phyloP scores from a whole-genome alignment of 768 basidiomycete species.

The Exsudoporus frostii region DNA sequence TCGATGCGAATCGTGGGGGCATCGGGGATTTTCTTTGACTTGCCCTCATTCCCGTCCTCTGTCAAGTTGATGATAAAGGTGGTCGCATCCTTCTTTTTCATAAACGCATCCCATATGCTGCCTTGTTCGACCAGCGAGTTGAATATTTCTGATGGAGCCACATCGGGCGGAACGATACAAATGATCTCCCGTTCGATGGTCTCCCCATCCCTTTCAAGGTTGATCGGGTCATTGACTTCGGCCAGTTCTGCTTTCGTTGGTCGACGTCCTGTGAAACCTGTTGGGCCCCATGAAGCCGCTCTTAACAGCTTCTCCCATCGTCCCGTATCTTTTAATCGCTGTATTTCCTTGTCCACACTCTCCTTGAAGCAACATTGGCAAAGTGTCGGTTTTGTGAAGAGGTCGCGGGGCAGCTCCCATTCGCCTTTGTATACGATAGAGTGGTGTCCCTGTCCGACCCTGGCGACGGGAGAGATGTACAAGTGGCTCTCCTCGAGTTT shows the following conservation, averaged over 20 bases:
- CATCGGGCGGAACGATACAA: neutral
- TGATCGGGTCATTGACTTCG: neutral
- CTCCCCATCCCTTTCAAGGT: conserved; percentile 4
- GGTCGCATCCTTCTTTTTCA: neutral
- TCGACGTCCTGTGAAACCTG: neutral
- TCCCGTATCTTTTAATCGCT: conserved; percentile 21
- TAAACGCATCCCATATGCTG: neutral
- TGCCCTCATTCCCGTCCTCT: neutral
- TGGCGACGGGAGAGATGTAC: conserved; percentile 39
- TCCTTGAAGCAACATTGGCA: conserved; percentile 40
- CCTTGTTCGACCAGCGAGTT: neutral
- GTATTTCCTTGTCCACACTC: conserved; percentile 24
- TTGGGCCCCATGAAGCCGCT: conserved; percentile 9
- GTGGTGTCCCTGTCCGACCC: conserved; percentile 48
- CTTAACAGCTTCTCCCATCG: conserved; percentile 20
- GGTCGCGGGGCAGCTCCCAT: conserved; percentile 47
- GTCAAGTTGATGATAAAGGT: neutral
- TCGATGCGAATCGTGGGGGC: conserved; percentile 10
- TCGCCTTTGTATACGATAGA: conserved; percentile 50
- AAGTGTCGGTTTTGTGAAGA: conserved; percentile 34
- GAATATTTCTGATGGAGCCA: neutral
- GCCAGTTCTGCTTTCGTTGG: conserved; percentile 1
- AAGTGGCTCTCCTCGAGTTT: conserved; percentile 44
- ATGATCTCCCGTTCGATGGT: conserved; percentile 19
- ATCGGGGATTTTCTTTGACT: neutral